Conservation (phyloP, 192 early-diverging fungal genomes). For the Coemansia sp. region DNA sequence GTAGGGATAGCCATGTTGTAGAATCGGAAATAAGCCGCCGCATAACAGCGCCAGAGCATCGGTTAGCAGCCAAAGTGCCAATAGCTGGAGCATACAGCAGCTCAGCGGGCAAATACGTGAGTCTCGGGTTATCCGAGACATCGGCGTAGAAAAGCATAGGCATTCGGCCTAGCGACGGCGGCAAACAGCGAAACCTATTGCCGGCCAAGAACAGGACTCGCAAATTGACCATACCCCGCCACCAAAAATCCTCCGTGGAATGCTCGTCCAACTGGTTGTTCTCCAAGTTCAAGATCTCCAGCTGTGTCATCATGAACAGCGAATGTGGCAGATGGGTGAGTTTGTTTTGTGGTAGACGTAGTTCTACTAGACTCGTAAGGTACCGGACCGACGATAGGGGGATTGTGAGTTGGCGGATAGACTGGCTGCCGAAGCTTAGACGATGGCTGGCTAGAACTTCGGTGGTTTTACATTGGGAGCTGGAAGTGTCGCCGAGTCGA, state of each 20-base stretch:
- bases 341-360: slow-evolving; percentile 52
- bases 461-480: slow-evolving; percentile 17
- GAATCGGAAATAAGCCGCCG: background rate
- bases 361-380: slow-evolving; percentile 32
- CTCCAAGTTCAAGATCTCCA: slow-evolving; percentile 52
- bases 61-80: slow-evolving; percentile 34
- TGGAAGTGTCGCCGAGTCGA: background rate
- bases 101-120: slow-evolving; percentile 32
- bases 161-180: slow-evolving; percentile 36
- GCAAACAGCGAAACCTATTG: slow-evolving; percentile 34
- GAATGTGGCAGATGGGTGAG: slow-evolving; percentile 27
- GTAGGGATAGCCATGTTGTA: background rate
- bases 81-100: slow-evolving; percentile 29
- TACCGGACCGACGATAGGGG: slow-evolving; percentile 25
- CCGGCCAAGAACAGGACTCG: slow-evolving; percentile 41
- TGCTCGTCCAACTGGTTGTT: slow-evolving; percentile 36
- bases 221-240: slow-evolving; percentile 24
- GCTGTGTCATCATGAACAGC: slow-evolving; percentile 36
- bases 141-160: slow-evolving; percentile 45
- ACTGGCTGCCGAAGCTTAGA: slow-evolving; percentile 46
- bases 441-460: slow-evolving; percentile 44
- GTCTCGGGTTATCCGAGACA: slow-evolving; percentile 34
- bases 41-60: slow-evolving; percentile 17
- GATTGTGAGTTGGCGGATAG: slow-evolving; percentile 27
- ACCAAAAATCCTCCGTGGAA: slow-evolving; percentile 14